Base-by-base conservation (phyloP, 129 eudicot genomes). In the Escallonia herrerae region DNA sequence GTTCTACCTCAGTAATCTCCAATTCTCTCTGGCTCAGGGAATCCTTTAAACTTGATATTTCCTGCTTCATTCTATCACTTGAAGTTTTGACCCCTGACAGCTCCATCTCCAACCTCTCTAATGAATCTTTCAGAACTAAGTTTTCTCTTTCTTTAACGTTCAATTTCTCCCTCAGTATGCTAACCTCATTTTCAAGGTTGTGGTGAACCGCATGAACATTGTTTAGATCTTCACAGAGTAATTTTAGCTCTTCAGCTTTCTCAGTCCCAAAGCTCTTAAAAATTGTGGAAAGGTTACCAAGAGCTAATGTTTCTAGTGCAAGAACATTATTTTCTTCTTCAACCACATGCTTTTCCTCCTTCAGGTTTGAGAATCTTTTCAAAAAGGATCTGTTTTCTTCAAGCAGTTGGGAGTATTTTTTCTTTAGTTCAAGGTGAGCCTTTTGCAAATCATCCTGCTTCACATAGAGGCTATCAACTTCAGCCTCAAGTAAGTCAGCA, bases 21-120 rank as follows among this genome's bases (percentile, higher is more conserved):
- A 44, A 40, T 63, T 76, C 86, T 64, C 73, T 79, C 44, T 76
- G 62, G 47, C 47, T 51, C 60, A 76, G 60, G 13, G 47, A 63
- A n/a, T 66, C 71, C 63, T 73, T 58, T 22, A 64, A 68, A 54
- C 33, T 56, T 5, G 64, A 63, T 46, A 75, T 48, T 49, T 81
- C 69, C 43, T 41, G 61, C 73, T 66, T 71, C 73, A 86, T n/a
- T 49, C 47, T 42, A 65, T 73, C 78, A 88, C 99, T 93, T 13
- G 54, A 66, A 50, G 74, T 70, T 77, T 71, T 60, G 14, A 74
- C 66, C 71, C 42, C 83, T 6, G 57, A 71, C 56, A 73, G 76
- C 71, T 79, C 87, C 67, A 49, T 73, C 70, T 82, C 89, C 71
- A 85, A 49, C 65, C 54, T 68, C 56, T 60, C 72, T 10, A 88